These are phyloP conservation scores for Paradendryphiella salina DNA, from an alignment of 2,329 filamentous ascomycete species.

Conservation along the genomic window DNA sequence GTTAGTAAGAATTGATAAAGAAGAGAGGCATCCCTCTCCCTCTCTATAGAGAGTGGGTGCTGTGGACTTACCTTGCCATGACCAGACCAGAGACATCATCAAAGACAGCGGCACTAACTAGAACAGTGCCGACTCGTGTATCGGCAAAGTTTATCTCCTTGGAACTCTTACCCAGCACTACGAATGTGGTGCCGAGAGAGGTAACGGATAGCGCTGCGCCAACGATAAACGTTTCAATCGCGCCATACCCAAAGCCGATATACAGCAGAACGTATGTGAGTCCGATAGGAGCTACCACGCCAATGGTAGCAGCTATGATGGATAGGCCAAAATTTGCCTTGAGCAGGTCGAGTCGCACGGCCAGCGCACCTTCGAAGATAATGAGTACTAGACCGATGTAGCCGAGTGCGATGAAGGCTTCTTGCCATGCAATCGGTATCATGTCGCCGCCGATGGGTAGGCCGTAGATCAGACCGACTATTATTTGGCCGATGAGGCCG, in stretches of 20 bases:
- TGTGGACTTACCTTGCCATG: neutral
- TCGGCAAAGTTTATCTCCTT: conserved; percentile 48
- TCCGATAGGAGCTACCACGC: no score
- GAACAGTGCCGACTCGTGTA: conserved; percentile 50
- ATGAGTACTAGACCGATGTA: conserved; percentile 55
- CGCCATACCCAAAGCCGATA: conserved; percentile 49
- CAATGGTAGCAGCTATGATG: no score
- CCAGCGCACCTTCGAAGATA: conserved; percentile 56
- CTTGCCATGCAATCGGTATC: conserved; percentile 36
- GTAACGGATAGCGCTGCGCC: conserved; percentile 34
- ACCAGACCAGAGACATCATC: conserved; percentile 1
- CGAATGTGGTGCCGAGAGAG: conserved; percentile 38
- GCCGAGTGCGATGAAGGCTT: neutral
- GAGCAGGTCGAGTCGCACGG: conserved; percentile 52
- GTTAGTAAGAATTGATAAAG: conserved; percentile 45
- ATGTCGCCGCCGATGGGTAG: conserved; percentile 10
- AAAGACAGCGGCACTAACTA: neutral
- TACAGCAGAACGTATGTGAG: conserved; percentile 49
- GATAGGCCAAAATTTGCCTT: conserved; percentile 47
- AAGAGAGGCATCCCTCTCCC: no score
- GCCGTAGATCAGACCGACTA: conserved; percentile 10
- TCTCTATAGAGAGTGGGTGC: neutral
- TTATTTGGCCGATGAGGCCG: conserved; percentile 9
- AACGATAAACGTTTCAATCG: conserved; percentile 35
- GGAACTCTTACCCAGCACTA: conserved; percentile 39